Evolutionary conservation across 140 eudicot species (phyloP), one percentile per base, ranked within the genome.

Genomic region (Anethum foeniculum): DNA sequence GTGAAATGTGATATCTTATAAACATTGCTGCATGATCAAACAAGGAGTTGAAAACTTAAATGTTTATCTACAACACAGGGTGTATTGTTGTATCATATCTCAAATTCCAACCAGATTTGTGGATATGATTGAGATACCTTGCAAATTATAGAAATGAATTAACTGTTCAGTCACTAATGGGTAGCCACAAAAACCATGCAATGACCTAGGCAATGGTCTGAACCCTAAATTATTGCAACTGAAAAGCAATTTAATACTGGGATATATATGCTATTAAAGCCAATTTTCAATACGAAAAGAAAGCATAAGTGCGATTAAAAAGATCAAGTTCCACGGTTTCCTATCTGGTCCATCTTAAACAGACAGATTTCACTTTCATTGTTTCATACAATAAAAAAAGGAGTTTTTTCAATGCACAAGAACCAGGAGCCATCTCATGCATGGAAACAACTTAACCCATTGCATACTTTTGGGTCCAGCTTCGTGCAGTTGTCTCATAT

Each of bases 381-480:
- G 44, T 28, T 62, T 79, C 78, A 80, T 78, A 28, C 82, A 82
- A 76, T 87, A 79, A 49, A 77, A 77, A 71, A 79, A 58, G 28
- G 49, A 75, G 46, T 43, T 74, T 34, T 77, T 43, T 69, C 47
- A 16, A 44, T 41, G 48, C 81, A 82, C 49, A 80, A 77, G 77
- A 41, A 30, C 15, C 80, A 81, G 71, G 73, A 67, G 58, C 81
- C 75, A 51, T 62, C 81, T 47, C 54, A 80, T 75, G 32, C 78
- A 6, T 10, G 34, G 34, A 69, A 52, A 67, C 77, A 79, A 54
- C 81, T 79, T 86, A 91, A 25, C 97, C 97, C 96, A 89, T 91
- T 3, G 77, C 93, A 43, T 91, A 91, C 88, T 91, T 91, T 80
- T 91, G 96, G 58, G 96, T 91, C 96, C 97, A 91, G 97, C 92